Evolutionary conservation across 805 yeast genomes (phyloP).

Genomic region (Nakazawaea populi): DNA sequence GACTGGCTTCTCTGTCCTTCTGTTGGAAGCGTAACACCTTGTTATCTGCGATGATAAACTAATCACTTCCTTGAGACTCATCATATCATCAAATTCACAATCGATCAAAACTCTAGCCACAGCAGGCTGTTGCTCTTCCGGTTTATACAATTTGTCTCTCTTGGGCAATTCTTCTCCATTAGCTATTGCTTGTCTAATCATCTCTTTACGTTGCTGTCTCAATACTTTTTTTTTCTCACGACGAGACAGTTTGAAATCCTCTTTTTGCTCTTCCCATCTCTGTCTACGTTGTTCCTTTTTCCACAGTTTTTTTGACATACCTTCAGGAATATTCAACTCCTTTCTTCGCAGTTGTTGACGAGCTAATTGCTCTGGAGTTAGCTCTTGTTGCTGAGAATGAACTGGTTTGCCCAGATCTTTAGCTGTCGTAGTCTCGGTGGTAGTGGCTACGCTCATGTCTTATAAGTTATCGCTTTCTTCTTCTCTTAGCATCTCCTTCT

Average conservation of each 20-base stretch:
- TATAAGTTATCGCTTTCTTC: too few species aligned
- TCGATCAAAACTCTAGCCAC: slow-evolving; percentile 65
- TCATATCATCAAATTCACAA: slow-evolving; percentile 85
- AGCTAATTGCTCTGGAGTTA: background rate
- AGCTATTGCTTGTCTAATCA: slow-evolving; percentile 28
- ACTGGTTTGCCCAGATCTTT: too few species aligned
- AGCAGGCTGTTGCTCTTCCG: slow-evolving; percentile 41
- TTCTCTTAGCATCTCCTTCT: too few species aligned
- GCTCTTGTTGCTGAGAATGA: too few species aligned
- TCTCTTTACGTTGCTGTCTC: slow-evolving; percentile 23
- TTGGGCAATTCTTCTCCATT: slow-evolving; percentile 31
- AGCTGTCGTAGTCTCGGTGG: too few species aligned
- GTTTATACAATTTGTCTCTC: slow-evolving; percentile 24
- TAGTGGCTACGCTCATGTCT: too few species aligned
- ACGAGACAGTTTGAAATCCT: slow-evolving; percentile 45
- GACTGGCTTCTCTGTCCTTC: slow-evolving; percentile 51
- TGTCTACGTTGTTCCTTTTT: slow-evolving; percentile 59
- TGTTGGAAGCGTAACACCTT: slow-evolving; percentile 74
- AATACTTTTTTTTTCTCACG: slow-evolving; percentile 48
- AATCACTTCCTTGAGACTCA: slow-evolving; percentile 66
- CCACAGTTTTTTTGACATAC: slow-evolving; percentile 84
- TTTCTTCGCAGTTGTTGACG: slow-evolving; percentile 2
- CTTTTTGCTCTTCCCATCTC: slow-evolving; percentile 60
- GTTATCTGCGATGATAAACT: slow-evolving; percentile 79
- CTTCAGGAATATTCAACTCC: slow-evolving; percentile 55